Evolutionary conservation across 129 eudicot species (phyloP), one percentile per base, ranked within the genome.

Genomic region (Chrysanthemum lavandulifolium): DNA sequence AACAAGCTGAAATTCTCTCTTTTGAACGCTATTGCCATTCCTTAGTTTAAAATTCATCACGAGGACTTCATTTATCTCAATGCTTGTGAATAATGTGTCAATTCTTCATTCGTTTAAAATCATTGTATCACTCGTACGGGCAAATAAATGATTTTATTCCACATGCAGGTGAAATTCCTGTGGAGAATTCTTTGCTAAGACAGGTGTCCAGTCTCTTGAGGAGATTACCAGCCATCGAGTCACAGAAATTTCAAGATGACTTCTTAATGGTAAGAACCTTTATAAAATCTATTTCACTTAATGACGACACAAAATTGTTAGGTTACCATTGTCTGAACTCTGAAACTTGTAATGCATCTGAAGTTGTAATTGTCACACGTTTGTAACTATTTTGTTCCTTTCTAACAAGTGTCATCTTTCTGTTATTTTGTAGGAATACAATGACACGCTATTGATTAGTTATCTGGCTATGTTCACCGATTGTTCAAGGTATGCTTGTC

Each of bases 381-480:
- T 47, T 45, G 56, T 40, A 47, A 12, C 1, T 21, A 16, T 74
- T 53, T 64, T 19, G 40, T 31, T 49, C 14, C 13, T 5, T 8
- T 23, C 36, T 72, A 15, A 71, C 16, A 9, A 59, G 63, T 59
- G 43, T 40, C 50, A 16, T 76, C 69, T 65, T 72, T 31, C 54
- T 11, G 16, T 36, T 79, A n/a, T 76, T 73, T 63, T 84, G 78
- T 81, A 94, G 98, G 98, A 90, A 79, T 90, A 94, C 81, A 94
- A 86, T 71, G 96, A 94, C 75, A 94, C 97, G 0, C 65, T 87
- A 53, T 77, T 93, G 81, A 82, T 93, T 57, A 82, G 91, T 71
- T 94, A 94, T 75, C 96, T 94, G 78, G 97, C 98, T 66, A 94
- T 94, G 98, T 82, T 89, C 80, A 90, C 98, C 73, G 83, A 93